Evolutionary conservation across 129 eudicot genomes (phyloP).

Genomic region (sunflower (Helianthus annuus)): HanXRQr2.0-SUNRISE NC_035448.2:127403177-127403676

Average conservation of each 20-base stretch:
- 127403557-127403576: not conserved
- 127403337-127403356: too few relatives aligned
- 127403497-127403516: not conserved
- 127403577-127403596: not conserved
- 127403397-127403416: not conserved
- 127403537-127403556: not conserved
- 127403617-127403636: not conserved
- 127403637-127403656: constrained; percentile 6
- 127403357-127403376: too few relatives aligned
- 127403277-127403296: not conserved
- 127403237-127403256: not conserved
- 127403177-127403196: not conserved
- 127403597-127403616: not conserved
- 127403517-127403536: not conserved
- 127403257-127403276: not conserved
- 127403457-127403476: not conserved
- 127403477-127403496: not conserved
- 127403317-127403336: too few relatives aligned
- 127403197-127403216: not conserved
- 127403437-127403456: not conserved
- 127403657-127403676: not conserved
- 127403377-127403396: not conserved
- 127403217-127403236: not conserved
- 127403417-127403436: not conserved
- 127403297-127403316: too few relatives aligned